phyloP scores from a whole-genome alignment of 345 rosid genomes.

The Microcos paniculata region DNA sequence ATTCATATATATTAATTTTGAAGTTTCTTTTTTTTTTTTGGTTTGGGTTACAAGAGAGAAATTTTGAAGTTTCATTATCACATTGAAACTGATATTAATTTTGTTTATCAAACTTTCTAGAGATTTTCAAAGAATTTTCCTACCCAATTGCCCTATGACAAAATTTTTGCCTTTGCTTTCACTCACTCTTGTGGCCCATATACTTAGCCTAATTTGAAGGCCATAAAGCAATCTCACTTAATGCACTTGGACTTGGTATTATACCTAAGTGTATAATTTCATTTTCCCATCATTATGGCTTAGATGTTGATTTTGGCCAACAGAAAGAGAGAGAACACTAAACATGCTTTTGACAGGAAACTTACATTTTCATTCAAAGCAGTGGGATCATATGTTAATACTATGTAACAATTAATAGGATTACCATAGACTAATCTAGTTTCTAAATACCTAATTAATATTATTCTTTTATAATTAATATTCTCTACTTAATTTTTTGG shows the following conservation, averaged over 20 bases:
- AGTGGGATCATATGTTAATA: slow-evolving; percentile 30
- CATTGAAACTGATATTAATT: not conserved
- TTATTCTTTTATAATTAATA: too few relatives aligned
- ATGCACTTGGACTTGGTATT: slow-evolving; percentile 25
- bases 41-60: too few relatives aligned
- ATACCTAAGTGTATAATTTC: slow-evolving; percentile 1
- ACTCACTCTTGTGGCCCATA: slow-evolving; percentile 19
- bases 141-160: not conserved
- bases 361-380: slow-evolving; percentile 30
- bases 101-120: not conserved
- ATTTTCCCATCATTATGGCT: slow-evolving; percentile 11
- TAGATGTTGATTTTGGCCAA: slow-evolving; percentile 23
- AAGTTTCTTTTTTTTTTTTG: too few relatives aligned
- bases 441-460: not conserved
- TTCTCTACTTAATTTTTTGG: too few relatives aligned
- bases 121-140: not conserved
- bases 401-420: not conserved
- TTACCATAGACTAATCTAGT: not conserved
- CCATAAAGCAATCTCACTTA: slow-evolving; percentile 25
- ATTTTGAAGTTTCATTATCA: not conserved
- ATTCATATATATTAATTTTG: too few relatives aligned
- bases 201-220: slow-evolving; percentile 36
- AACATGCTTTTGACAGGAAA: not conserved
- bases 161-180: not conserved
- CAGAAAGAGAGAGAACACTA: not conserved